Conservation (phyloP, 1,139 yeast genomes). For the Chernovozyma sophiae-reginae region DNA sequence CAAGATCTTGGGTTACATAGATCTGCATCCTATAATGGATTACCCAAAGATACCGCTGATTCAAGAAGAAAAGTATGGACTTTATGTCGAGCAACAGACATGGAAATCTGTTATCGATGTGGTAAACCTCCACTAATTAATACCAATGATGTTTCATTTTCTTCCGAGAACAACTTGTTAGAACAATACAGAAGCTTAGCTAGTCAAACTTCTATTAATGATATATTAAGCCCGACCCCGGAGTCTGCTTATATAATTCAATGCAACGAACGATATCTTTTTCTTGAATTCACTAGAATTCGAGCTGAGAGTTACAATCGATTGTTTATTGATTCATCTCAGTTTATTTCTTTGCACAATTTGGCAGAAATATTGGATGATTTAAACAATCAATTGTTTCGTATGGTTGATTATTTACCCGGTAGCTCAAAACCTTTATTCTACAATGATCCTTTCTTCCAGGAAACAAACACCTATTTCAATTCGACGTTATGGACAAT, state of each 20-base stretch:
- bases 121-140: constrained; percentile 59
- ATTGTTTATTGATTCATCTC: constrained; percentile 27
- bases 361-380: constrained; percentile 15
- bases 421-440: constrained; percentile 21
- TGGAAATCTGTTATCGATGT: constrained; percentile 48
- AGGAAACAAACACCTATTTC: constrained; percentile 1
- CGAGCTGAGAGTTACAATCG: constrained; percentile 25
- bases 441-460: constrained; percentile 19
- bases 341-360: constrained; percentile 14
- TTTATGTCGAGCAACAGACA: constrained; percentile 51
- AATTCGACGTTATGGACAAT: constrained; percentile 12
- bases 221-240: constrained; percentile 18
- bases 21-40: constrained; percentile 41
- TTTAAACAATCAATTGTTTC: constrained; percentile 20
- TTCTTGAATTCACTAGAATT: constrained; percentile 22
- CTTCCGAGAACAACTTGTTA: neutral
- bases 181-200: neutral
- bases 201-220: neutral
- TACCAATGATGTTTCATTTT: constrained; percentile 18
- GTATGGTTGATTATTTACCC: constrained; percentile 12
- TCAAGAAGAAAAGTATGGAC: constrained; percentile 51
- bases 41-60: constrained; percentile 33
- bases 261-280: constrained; percentile 10
- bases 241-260: no score
- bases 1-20: constrained; percentile 67